These are phyloP conservation scores for Auriscalpium orientale DNA, from an alignment of 768 basidiomycete genomes.

Conservation along the genomic window DNA sequence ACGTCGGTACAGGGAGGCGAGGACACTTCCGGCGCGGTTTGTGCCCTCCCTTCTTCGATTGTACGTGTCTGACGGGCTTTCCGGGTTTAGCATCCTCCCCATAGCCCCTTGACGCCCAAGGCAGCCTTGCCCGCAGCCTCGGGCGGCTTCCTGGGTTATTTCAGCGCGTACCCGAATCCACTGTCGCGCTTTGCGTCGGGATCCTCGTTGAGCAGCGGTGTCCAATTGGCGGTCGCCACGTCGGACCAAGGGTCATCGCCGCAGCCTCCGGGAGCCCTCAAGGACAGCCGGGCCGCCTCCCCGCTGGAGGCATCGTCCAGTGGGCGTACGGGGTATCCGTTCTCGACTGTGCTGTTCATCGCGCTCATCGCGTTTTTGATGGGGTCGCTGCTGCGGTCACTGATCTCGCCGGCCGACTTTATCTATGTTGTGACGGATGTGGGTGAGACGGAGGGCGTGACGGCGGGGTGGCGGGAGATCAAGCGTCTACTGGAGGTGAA, in stretches of 20 bases:
- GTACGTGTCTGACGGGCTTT: background rate
- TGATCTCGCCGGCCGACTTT: slow-evolving; percentile 88
- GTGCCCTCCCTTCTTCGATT: background rate
- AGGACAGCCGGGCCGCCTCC: background rate
- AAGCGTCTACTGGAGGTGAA: slow-evolving; percentile 75
- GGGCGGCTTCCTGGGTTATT: slow-evolving; percentile 48
- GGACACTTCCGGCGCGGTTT: slow-evolving; percentile 7
- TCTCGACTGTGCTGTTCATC: slow-evolving; percentile 60
- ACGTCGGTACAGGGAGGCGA: slow-evolving; percentile 5
- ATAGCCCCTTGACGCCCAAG: slow-evolving; percentile 16
- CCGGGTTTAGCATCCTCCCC: slow-evolving; percentile 8
- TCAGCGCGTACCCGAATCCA: slow-evolving; percentile 53
- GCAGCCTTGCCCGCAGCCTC: slow-evolving; percentile 20
- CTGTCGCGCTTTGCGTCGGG: slow-evolving; percentile 41
- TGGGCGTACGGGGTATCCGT: slow-evolving; percentile 26
- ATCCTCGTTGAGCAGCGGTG: slow-evolving; percentile 2
- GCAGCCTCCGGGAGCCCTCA: background rate
- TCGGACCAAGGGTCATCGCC: slow-evolving; percentile 4
- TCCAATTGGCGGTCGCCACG: slow-evolving; percentile 10
- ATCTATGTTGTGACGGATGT: slow-evolving; percentile 66
- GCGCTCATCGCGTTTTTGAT: slow-evolving; percentile 86
- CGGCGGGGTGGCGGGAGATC: slow-evolving; percentile 77
- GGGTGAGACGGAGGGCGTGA: slow-evolving; percentile 43
- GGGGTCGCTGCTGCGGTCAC: slow-evolving; percentile 81
- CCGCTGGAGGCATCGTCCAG: slow-evolving; percentile 3